phyloP scores from a whole-genome alignment of 1,284 basidiomycete genomes.

The Puccinia sorghi region DNA sequence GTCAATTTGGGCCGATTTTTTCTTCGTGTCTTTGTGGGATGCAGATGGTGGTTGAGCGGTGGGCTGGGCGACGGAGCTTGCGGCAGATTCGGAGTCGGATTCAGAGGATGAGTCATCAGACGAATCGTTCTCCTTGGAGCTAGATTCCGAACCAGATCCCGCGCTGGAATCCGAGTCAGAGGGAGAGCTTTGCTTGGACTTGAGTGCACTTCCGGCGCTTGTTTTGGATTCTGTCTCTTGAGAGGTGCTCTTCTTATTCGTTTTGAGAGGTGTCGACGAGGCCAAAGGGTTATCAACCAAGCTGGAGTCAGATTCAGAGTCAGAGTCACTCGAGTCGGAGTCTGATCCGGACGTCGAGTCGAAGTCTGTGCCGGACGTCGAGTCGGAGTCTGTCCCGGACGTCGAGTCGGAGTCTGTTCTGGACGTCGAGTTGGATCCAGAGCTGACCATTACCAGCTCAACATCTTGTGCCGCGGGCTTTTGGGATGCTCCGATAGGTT shows the following conservation, averaged over 20 bases:
- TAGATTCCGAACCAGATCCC: not conserved
- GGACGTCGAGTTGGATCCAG: not conserved
- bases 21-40: not conserved
- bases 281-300: no score
- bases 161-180: not conserved
- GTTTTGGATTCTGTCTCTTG: no score
- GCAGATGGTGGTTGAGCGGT: not conserved
- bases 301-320: no score
- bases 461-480: not conserved
- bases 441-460: not conserved
- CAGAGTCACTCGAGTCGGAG: not conserved
- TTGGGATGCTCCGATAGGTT: not conserved
- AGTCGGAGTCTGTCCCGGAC: not conserved
- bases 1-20: not conserved
- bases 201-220: no score
- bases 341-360: not conserved
- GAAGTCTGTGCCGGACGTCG: no score
- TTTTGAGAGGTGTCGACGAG: not conserved
- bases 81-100: conserved; percentile 16
- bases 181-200: no score
- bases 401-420: not conserved
- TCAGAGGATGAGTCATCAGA: conserved; percentile 1
- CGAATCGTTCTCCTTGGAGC: not conserved
- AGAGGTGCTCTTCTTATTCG: not conserved
- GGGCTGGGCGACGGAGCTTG: not conserved